Evolutionary conservation across 805 yeast genomes (phyloP).

Genomic region (Yarrowia sp.): DNA sequence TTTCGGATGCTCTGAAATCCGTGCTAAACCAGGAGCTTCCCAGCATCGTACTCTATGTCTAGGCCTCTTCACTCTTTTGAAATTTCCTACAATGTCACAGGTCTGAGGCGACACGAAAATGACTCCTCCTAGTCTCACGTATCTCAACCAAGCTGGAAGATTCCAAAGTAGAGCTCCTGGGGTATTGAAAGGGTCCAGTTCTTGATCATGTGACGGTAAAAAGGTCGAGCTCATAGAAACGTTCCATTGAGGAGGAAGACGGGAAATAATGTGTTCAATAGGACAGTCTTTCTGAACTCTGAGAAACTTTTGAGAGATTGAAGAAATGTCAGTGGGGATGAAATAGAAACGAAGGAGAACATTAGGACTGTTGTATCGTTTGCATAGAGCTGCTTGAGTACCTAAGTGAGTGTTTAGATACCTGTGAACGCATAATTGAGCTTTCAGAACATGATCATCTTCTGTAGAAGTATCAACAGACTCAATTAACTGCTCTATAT

Average conservation of each 20-base stretch:
- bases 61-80: neutral
- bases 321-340: neutral
- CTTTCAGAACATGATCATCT: too few relatives aligned
- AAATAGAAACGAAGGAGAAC: neutral
- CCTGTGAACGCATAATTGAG: neutral
- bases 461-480: neutral
- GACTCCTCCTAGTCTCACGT: neutral
- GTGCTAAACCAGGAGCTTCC: too few relatives aligned
- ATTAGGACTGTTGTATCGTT: neutral
- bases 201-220: neutral
- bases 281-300: neutral
- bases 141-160: neutral
- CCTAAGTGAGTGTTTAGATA: neutral
- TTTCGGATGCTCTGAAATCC: too few relatives aligned
- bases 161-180: neutral
- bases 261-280: neutral
- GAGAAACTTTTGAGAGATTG: neutral
- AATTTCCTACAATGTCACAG: neutral
- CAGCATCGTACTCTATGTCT: neutral
- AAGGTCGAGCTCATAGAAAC: neutral
- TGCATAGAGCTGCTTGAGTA: neutral
- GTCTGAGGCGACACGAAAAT: neutral
- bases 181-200: neutral
- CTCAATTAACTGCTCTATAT: neutral
- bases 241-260: neutral